Percentiles rank a stretch among this genome's conserved stretches.
Conservation (phyloP, 1,284 basidiomycete species). For the Caloboletus firmus region DNA sequence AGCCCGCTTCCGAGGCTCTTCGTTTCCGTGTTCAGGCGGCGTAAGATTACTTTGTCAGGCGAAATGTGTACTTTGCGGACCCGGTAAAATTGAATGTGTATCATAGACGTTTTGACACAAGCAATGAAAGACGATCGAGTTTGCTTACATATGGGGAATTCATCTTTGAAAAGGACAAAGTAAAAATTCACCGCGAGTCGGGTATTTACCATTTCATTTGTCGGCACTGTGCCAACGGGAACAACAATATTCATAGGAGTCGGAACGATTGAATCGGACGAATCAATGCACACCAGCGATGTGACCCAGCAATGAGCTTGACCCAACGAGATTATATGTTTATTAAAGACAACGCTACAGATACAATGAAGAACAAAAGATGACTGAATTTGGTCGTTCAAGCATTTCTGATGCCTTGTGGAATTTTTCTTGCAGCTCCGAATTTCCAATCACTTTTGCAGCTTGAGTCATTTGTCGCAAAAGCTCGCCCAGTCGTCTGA, state of each 20-base stretch:
- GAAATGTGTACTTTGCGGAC: not conserved
- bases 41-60: not conserved
- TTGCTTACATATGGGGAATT: too few relatives aligned
- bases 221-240: not conserved
- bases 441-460: slow-evolving; percentile 95
- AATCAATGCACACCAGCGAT: not conserved
- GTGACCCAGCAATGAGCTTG: not conserved
- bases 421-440: slow-evolving; percentile 90
- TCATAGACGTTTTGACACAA: not conserved
- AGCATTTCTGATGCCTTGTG: slow-evolving; percentile 86
- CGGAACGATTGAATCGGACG: not conserved
- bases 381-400: slow-evolving; percentile 89
- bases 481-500: slow-evolving; percentile 91
- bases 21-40: slow-evolving; percentile 43
- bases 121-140: not conserved
- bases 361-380: slow-evolving; percentile 89
- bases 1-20: slow-evolving; percentile 58
- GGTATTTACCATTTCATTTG: not conserved
- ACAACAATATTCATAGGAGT: not conserved
- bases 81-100: not conserved
- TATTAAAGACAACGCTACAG: slow-evolving; percentile 16
- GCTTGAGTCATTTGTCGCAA: slow-evolving; percentile 94
- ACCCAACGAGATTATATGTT: not conserved
- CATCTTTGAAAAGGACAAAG: not conserved
- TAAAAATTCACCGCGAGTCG: not conserved